phyloP scores from a whole-genome alignment of 257 asterid species.

The Solanum pinnatisectum region DNA sequence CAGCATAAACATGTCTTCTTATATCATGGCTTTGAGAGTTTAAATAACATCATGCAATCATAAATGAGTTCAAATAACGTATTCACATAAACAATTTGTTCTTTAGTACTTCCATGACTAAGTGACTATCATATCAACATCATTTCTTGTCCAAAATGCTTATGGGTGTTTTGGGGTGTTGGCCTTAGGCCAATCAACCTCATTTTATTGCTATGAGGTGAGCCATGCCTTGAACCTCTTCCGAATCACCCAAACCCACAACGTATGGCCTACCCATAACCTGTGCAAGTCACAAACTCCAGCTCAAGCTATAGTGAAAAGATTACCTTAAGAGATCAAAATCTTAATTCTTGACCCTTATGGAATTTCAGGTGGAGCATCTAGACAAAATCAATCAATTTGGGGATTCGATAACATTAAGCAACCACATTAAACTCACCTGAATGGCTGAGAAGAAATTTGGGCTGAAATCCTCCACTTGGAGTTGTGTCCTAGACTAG shows the following conservation, averaged over 20 bases:
- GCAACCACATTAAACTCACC: background rate
- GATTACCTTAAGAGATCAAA: background rate
- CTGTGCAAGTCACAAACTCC: background rate
- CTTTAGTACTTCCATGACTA: background rate
- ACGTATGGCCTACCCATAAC: background rate
- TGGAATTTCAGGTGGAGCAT: background rate
- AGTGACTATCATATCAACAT: background rate
- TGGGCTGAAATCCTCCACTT: background rate
- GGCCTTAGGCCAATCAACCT: background rate
- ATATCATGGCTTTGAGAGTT: background rate
- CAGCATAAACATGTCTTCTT: background rate
- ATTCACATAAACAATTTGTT: background rate
- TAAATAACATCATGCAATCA: background rate
- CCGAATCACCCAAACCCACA: background rate
- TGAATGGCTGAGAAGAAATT: background rate
- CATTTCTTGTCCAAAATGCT: background rate
- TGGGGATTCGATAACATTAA: background rate
- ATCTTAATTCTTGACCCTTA: background rate
- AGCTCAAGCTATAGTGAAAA: background rate
- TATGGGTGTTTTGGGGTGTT: background rate
- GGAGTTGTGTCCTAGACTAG: background rate
- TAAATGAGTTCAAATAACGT: background rate
- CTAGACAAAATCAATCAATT: background rate
- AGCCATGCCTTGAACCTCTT: background rate
- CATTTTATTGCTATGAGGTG: background rate